Conservation (phyloP, 352 stramenopile species). For the Saprolegnia diclina region DNA sequence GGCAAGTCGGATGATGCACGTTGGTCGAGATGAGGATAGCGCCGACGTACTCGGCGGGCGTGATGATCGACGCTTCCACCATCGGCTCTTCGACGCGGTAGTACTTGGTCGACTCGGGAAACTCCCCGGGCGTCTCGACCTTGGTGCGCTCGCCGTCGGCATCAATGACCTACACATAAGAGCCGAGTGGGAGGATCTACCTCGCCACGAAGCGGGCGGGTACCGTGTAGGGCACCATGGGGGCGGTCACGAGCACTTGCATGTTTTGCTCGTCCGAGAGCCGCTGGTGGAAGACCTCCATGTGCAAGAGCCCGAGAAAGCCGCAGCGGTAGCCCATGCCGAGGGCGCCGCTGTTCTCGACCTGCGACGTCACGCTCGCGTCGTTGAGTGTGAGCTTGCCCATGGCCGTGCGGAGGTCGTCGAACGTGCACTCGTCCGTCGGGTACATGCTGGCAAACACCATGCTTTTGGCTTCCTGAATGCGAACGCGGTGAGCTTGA, state of each 20-base stretch:
- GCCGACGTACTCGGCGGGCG: constrained; percentile 92
- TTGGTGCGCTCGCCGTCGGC: constrained; percentile 36
- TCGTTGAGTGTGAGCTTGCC: constrained; percentile 97
- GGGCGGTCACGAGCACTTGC: constrained; percentile 96
- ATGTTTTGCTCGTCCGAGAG: constrained; percentile 97
- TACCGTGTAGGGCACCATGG: constrained; percentile 96
- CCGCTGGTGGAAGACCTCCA: constrained; percentile 98
- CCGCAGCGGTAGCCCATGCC: constrained; percentile 92
- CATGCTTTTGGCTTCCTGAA: constrained; percentile 83
- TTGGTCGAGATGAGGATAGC: constrained; percentile 93
- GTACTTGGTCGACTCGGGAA: constrained; percentile 82
- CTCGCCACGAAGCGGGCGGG: constrained; percentile 3
- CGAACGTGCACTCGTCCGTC: constrained; percentile 93
- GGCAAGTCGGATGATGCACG: too few species aligned
- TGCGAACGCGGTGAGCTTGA: not conserved
- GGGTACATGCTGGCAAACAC: constrained; percentile 99
- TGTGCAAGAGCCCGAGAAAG: constrained; percentile 97
- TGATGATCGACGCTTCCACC: constrained; percentile 95
- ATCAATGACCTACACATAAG: too few species aligned
- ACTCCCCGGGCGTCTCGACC: constrained; percentile 72
- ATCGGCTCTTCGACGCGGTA: constrained; percentile 92
- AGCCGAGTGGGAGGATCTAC: too few species aligned
- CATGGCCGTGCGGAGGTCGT: constrained; percentile 94
- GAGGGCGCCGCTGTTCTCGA: constrained; percentile 91
- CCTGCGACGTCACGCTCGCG: constrained; percentile 91